Conservation (phyloP, 768 basidiomycete species). For the Mycena galopus region DNA sequence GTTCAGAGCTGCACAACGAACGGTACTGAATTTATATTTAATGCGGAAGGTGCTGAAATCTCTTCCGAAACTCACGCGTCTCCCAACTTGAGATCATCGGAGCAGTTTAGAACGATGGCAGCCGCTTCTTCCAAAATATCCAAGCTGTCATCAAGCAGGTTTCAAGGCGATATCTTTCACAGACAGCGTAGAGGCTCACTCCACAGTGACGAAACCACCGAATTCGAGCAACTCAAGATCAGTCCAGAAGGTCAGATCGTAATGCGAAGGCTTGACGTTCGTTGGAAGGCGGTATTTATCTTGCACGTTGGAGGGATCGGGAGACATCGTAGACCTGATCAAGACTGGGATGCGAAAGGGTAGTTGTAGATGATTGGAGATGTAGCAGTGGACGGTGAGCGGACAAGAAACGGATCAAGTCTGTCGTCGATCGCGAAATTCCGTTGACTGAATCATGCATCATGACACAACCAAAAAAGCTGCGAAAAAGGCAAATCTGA, state of each 20-base stretch:
- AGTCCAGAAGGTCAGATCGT: constrained; percentile 82
- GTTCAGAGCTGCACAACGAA: constrained; percentile 67
- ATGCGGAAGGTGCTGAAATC: neutral
- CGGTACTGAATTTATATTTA: neutral
- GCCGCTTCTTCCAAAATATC: constrained; percentile 73
- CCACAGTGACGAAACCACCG: constrained; percentile 79
- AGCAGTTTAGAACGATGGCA: constrained; percentile 71
- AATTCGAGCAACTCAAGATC: constrained; percentile 84
- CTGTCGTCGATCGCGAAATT: no score
- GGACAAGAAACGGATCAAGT: no score
- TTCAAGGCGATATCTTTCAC: neutral
- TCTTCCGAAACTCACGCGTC: constrained; percentile 47
- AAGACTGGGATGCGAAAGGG: neutral
- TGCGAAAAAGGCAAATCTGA: no score
- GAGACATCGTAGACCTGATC: constrained; percentile 6
- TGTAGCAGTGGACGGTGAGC: neutral
- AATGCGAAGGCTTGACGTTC: constrained; percentile 78
- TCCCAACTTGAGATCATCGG: constrained; percentile 68
- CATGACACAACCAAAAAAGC: no score
- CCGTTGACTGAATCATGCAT: no score
- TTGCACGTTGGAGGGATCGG: neutral
- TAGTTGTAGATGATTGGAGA: neutral
- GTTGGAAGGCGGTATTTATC: constrained; percentile 74
- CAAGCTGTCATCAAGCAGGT: constrained; percentile 56
- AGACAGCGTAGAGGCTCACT: constrained; percentile 55